A percentile compares a stretch with the other conserved stretches of the same genome.
Evolutionary conservation across 2,329 filamentous ascomycete genomes (phyloP).

Genomic region (Cylindrodendrum hubeiense): DNA sequence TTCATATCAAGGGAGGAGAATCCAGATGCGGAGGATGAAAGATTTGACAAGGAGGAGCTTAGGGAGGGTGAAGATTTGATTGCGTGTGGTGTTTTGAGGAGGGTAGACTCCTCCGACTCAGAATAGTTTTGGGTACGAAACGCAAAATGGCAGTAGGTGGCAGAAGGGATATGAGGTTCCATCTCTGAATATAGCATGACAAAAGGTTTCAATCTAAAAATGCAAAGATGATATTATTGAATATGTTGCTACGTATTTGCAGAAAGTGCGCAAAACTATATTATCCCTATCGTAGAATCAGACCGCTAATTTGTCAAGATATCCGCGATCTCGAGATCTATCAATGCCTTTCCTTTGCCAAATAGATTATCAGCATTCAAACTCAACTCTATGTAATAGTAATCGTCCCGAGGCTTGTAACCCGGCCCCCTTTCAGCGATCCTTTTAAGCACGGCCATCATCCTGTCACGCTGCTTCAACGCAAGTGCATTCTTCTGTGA

Average conservation of each 20-base stretch:
- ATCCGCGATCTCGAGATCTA: slow-evolving; percentile 8
- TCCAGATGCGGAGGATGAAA: not conserved
- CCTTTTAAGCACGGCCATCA: slow-evolving; percentile 17
- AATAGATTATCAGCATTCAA: slow-evolving; percentile 20
- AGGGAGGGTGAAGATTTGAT: slow-evolving; percentile 12
- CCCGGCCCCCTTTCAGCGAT: slow-evolving; percentile 2
- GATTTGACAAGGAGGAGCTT: slow-evolving; percentile 10
- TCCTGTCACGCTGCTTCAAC: slow-evolving; percentile 17
- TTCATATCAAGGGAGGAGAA: not conserved
- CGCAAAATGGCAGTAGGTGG: not conserved
- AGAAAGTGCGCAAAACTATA: no score
- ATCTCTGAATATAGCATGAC: not conserved
- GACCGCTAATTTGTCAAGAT: slow-evolving; percentile 6
- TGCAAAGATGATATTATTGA: no score
- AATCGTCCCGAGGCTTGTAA: slow-evolving; percentile 14
- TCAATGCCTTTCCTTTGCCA: not conserved
- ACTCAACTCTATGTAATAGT: slow-evolving; percentile 20
- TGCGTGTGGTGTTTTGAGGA: not conserved
- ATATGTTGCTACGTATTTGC: no score
- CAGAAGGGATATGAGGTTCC: not conserved
- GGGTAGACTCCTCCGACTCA: not conserved
- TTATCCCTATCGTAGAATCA: no score
- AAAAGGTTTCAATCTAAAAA: no score
- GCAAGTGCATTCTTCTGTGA: not conserved
- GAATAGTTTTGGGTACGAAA: no score